These are phyloP conservation scores for Arabidopsis thaliana DNA, from an alignment of 345 rosid species.

Conservation along the genomic window DNA sequence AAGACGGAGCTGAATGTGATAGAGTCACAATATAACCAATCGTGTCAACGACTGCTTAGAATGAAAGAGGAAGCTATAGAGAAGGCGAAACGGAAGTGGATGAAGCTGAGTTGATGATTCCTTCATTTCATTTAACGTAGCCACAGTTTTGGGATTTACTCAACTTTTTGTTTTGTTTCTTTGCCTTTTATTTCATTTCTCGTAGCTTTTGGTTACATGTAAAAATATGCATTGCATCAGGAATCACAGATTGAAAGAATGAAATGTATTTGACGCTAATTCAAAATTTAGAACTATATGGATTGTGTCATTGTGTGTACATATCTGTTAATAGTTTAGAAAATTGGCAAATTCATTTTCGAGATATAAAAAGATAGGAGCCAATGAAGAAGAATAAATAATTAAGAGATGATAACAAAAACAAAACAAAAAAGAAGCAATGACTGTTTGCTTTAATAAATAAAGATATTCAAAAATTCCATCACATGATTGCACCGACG, in stretches of 20 bases:
- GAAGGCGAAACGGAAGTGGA: conserved; percentile 65
- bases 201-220: not conserved
- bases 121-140: not conserved
- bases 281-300: too few relatives aligned
- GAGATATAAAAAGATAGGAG: not conserved
- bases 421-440: not conserved
- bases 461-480: not conserved
- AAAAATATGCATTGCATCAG: not conserved
- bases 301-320: too few relatives aligned
- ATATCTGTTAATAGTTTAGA: not conserved
- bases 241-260: conserved; percentile 9
- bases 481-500: conserved; percentile 49
- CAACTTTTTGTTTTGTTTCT: not conserved
- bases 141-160: conserved; percentile 10
- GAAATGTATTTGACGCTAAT: conserved; percentile 5
- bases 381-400: too few relatives aligned
- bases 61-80: conserved; percentile 78
- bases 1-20: conserved; percentile 66
- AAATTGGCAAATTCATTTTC: not conserved
- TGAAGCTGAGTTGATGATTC: conserved; percentile 29
- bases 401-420: not conserved
- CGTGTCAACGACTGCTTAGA: conserved; percentile 62
- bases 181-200: not conserved
- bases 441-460: conserved; percentile 3
- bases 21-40: conserved; percentile 65